Evolutionary conservation across 1,284 basidiomycete genomes (phyloP), one percentile per base, ranked within the genome.

Genomic region (Papiliotrema flavescens): DNA sequence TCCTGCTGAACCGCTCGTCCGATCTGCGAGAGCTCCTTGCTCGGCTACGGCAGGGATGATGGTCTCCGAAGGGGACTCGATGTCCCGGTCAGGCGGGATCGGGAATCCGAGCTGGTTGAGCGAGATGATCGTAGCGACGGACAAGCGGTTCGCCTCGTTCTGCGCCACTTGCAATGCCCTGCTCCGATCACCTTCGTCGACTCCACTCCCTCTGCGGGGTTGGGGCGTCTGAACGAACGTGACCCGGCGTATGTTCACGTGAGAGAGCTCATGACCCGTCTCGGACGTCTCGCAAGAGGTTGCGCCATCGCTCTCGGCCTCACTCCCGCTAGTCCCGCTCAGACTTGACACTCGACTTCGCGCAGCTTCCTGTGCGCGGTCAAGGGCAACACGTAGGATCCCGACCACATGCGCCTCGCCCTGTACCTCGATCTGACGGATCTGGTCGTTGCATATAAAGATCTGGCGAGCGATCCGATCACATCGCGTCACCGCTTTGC

Each of bases 391-490:
- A 19, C 52, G 55, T 47, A 60, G 36, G 5, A 42, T 50, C 3
- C 59, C 62, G 13, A 60, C 36, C n/a, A 45, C 23, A 51, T 66
- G 64, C 36, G 63, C 58, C 40, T 48, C 48, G 17, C 49, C 43
- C 42, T 60, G 54, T 19, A 58, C 36, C 51, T 64, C 56, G 15
- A 66, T 66, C 46, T 66, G 64, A 40, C 59, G 45, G 32, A 66
- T 60, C 47, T 66, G 64, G 42, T 66, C 64, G 28, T 64, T 64
- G 46, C 64, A 64, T 34, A 66, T 61, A 37, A 57, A 59, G 14
- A 66, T 49, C 57, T 66, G 64, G 23, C 62, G 53, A n/a, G 55
- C 54, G 3, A 66, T 43, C 26, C 64, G 55, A 56, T 66, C 62
- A 23, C 58, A 59, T 34, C 57, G 53, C 20, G 28, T 35, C 1